A percentile compares a stretch with the other conserved stretches of the same genome.
These are phyloP conservation scores for Myxozyma udenii DNA, from an alignment of 805 yeast genomes.

Conservation along the genomic window DNA sequence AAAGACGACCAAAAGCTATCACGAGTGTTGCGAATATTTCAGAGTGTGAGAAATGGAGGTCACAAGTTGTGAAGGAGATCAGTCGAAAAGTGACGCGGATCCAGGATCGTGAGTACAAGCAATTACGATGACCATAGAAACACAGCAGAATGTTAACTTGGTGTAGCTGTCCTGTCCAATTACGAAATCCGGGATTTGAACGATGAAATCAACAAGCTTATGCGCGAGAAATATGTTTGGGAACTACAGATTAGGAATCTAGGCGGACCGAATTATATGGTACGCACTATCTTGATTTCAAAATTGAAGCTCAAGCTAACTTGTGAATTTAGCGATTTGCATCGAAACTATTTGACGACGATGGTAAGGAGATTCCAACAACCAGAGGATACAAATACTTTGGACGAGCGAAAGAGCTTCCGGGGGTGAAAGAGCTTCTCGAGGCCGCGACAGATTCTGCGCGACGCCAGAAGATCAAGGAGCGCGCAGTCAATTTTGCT, in stretches of 20 bases:
- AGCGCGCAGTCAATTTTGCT: conserved; percentile 2
- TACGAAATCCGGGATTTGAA: conserved; percentile 67
- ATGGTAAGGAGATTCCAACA: conserved; percentile 33
- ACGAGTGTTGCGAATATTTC: conserved; percentile 51
- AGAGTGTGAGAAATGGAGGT: conserved; percentile 71
- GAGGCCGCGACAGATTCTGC: conserved; percentile 36
- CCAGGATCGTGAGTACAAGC: conserved; percentile 48
- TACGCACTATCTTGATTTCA: conserved; percentile 26
- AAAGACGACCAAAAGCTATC: conserved; percentile 60
- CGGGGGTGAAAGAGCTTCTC: conserved; percentile 59
- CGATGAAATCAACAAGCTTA: conserved; percentile 64
- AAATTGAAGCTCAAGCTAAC: neutral
- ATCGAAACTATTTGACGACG: conserved; percentile 27
- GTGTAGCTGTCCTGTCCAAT: conserved; percentile 48
- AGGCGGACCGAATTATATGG: conserved; percentile 69
- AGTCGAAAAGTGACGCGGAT: conserved; percentile 58
- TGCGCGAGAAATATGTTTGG: conserved; percentile 72
- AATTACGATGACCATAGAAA: conserved; percentile 4
- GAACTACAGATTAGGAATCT: conserved; percentile 66
- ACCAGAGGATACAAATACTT: conserved; percentile 65
- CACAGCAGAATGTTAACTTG: neutral
- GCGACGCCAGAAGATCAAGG: neutral
- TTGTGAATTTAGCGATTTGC: conserved; percentile 17
- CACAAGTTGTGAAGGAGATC: conserved; percentile 60
- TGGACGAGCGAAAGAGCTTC: conserved; percentile 78